Conservation (phyloP, 148 eudicot genomes). For the Chenopodium formosanum region DNA sequence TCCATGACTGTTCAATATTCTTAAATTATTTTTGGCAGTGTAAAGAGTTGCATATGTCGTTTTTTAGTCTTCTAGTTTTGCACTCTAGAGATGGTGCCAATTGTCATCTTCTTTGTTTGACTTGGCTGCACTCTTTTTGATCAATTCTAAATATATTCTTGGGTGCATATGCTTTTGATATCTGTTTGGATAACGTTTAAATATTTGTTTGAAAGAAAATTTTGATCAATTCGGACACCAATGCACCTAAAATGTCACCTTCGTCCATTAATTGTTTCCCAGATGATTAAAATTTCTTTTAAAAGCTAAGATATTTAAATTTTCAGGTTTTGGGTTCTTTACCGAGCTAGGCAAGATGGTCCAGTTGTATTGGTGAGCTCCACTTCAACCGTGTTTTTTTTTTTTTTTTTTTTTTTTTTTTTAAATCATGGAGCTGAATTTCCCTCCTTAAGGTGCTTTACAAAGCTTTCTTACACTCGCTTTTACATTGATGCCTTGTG, state of each 20-base stretch:
- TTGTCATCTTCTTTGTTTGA: neutral
- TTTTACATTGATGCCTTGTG: constrained; percentile 4
- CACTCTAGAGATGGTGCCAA: neutral
- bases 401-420: neutral
- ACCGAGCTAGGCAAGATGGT: constrained; percentile 95
- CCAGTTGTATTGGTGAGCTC: constrained; percentile 89
- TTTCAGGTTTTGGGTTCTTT: constrained; percentile 94
- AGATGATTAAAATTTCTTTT: neutral
- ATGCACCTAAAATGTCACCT: neutral
- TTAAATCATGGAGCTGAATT: neutral
- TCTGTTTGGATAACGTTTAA: neutral
- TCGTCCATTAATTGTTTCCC: neutral
- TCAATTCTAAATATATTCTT: neutral
- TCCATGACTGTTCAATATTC: neutral
- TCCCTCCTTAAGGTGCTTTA: neutral
- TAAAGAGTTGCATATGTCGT: neutral
- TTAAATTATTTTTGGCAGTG: neutral
- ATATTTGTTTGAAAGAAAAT: neutral
- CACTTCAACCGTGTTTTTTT: neutral
- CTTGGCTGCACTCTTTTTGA: neutral
- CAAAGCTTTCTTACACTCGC: neutral
- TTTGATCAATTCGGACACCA: neutral
- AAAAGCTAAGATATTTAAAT: constrained; percentile 7
- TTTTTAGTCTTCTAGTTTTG: neutral
- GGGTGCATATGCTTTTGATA: neutral